Conservation (phyloP, 139 green algal species). For the Volvox reticuliferus region DNA sequence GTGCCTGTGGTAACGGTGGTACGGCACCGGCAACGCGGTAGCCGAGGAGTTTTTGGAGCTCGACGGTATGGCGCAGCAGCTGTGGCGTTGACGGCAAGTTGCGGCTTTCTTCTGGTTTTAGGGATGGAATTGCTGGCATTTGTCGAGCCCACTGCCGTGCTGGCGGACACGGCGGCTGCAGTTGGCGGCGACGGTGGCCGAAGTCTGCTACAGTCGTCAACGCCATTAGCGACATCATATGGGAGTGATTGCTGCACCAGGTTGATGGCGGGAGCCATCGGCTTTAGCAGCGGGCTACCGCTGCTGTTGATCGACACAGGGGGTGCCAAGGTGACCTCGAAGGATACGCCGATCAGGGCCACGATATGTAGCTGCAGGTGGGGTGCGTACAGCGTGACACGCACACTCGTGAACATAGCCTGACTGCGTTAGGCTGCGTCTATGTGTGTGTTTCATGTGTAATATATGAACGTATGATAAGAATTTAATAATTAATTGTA, state of each 20-base stretch:
- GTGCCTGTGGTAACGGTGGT: too few relatives aligned
- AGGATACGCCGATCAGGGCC: conserved; percentile 29
- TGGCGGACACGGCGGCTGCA: neutral
- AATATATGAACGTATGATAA: too few relatives aligned
- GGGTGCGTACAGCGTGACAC: neutral
- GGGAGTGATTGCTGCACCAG: conserved; percentile 8
- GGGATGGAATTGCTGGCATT: neutral
- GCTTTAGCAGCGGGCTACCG: conserved; percentile 60
- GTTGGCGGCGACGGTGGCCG: neutral
- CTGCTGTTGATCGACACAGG: conserved; percentile 57
- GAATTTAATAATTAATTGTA: too few relatives aligned
- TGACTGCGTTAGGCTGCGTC: too few relatives aligned
- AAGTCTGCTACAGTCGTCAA: neutral
- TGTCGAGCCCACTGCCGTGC: neutral
- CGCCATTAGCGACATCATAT: neutral
- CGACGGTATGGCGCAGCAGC: too few relatives aligned
- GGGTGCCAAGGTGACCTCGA: conserved; percentile 16
- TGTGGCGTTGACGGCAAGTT: neutral
- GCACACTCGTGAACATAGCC: too few relatives aligned
- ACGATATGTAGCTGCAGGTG: conserved; percentile 63
- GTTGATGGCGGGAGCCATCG: neutral
- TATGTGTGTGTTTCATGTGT: too few relatives aligned
- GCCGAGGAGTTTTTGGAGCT: too few relatives aligned
- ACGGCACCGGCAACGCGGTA: too few relatives aligned
- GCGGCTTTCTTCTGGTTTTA: neutral